phyloP scores from a whole-genome alignment of 2,329 filamentous ascomycete genomes.

The Intubia oerlemansii region DNA sequence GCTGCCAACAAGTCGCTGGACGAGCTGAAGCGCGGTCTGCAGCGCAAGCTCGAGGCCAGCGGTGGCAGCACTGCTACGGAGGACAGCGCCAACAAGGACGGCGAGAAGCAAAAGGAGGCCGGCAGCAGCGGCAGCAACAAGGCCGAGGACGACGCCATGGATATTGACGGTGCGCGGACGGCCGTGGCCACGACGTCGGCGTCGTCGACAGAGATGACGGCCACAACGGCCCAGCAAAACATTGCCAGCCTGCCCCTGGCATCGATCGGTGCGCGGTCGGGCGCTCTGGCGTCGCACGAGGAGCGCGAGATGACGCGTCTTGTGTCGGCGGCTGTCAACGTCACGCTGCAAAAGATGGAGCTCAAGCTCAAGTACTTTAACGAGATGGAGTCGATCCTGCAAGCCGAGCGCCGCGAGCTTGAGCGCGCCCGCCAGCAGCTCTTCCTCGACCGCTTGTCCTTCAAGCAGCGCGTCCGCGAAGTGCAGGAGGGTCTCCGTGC shows the following conservation, averaged over 20 bases:
- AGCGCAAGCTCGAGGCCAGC: constrained; percentile 49
- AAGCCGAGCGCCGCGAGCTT: constrained; percentile 79
- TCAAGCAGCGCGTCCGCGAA: constrained; percentile 70
- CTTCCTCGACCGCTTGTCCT: constrained; percentile 76
- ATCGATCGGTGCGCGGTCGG: constrained; percentile 65
- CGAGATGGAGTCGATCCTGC: constrained; percentile 82
- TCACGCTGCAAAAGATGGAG: constrained; percentile 88
- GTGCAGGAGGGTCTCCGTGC: constrained; percentile 55
- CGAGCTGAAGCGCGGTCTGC: constrained; percentile 61
- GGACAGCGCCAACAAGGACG: constrained; percentile 23
- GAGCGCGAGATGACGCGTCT: constrained; percentile 92
- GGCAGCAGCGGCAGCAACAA: no score
- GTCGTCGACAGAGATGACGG: constrained; percentile 47
- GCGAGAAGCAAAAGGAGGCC: constrained; percentile 38
- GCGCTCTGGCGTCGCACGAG: constrained; percentile 81
- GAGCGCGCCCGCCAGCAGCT: constrained; percentile 83
- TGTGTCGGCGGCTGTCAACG: constrained; percentile 77
- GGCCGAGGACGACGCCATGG: constrained; percentile 44
- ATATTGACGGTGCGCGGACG: constrained; percentile 37
- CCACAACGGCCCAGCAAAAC: constrained; percentile 17
- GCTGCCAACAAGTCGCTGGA: constrained; percentile 76
- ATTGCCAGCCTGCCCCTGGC: constrained; percentile 67
- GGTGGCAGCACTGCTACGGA: constrained; percentile 13
- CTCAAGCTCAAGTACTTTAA: constrained; percentile 91
- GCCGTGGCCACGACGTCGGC: constrained; percentile 21